Conservation (phyloP, 805 yeast genomes). For the Scheffersomyces lignosus region DNA sequence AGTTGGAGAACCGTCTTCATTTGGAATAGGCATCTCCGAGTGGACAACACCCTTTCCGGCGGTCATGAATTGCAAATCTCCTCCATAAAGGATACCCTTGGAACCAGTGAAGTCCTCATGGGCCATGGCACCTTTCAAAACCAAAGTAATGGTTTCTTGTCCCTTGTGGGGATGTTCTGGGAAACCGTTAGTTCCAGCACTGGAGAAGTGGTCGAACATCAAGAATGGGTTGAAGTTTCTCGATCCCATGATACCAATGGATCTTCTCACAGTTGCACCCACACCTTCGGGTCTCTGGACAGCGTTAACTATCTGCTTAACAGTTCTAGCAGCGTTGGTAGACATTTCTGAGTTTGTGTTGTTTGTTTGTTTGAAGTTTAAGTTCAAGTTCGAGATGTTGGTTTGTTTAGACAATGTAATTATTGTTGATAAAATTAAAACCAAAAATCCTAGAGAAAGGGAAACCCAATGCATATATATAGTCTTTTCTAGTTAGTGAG, state of each 20-base stretch:
- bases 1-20: slow-evolving; percentile 43
- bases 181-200: slow-evolving; percentile 67
- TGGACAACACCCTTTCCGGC: slow-evolving; percentile 89
- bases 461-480: slow-evolving; percentile 3
- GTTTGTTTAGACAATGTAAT: background rate
- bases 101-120: slow-evolving; percentile 88
- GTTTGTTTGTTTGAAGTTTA: background rate
- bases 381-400: background rate
- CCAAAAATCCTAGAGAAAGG: background rate
- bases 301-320: slow-evolving; percentile 43
- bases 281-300: slow-evolving; percentile 79
- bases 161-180: slow-evolving; percentile 87
- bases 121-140: slow-evolving; percentile 65
- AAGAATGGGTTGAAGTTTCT: slow-evolving; percentile 81
- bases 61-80: slow-evolving; percentile 92
- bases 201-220: slow-evolving; percentile 76
- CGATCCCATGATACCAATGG: slow-evolving; percentile 67
- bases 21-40: slow-evolving; percentile 76
- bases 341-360: slow-evolving; percentile 4
- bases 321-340: slow-evolving; percentile 23
- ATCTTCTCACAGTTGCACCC: slow-evolving; percentile 83
- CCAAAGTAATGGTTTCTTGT: slow-evolving; percentile 74
- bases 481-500: background rate
- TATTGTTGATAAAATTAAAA: background rate
- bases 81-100: slow-evolving; percentile 72